Evolutionary conservation across 495 filamentous ascomycete genomes (phyloP).

Genomic region (Podospora fimiseda): DNA sequence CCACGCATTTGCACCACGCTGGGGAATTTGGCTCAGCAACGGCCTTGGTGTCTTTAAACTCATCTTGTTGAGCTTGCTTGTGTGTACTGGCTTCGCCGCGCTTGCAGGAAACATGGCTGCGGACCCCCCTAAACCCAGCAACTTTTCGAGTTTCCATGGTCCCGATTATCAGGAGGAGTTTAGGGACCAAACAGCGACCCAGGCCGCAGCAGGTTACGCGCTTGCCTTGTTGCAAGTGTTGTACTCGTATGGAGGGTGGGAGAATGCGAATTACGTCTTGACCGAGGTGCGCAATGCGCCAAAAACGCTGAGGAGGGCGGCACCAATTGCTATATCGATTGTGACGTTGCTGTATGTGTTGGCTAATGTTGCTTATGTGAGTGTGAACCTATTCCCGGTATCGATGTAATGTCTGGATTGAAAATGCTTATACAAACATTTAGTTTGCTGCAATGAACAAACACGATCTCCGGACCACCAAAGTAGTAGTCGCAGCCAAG

Average conservation of each 20-base stretch:
- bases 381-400: too few relatives aligned
- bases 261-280: conserved; percentile 51
- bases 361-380: conserved; percentile 47
- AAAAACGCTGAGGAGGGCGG: conserved; percentile 52
- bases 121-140: conserved; percentile 19
- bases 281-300: conserved; percentile 53
- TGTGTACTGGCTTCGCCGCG: conserved; percentile 51
- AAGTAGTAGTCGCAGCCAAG: conserved; percentile 49
- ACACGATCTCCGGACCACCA: conserved; percentile 45
- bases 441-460: conserved; percentile 59
- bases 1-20: conserved; percentile 52
- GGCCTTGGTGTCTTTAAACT: conserved; percentile 59
- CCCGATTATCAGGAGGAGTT: conserved; percentile 3
- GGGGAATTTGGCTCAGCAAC: conserved; percentile 57
- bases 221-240: conserved; percentile 56
- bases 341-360: conserved; percentile 57
- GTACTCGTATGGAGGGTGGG: conserved; percentile 56
- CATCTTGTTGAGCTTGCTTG: conserved; percentile 52
- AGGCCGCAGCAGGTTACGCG: conserved; percentile 39
- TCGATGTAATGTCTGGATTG: too few relatives aligned
- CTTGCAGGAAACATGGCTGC: conserved; percentile 18
- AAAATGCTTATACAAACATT: too few relatives aligned
- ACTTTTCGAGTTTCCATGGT: conserved; percentile 47
- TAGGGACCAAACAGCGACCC: background rate
- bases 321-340: conserved; percentile 47